Conservation (phyloP, 1,284 basidiomycete genomes). For the Coniferiporia weirii region DNA sequence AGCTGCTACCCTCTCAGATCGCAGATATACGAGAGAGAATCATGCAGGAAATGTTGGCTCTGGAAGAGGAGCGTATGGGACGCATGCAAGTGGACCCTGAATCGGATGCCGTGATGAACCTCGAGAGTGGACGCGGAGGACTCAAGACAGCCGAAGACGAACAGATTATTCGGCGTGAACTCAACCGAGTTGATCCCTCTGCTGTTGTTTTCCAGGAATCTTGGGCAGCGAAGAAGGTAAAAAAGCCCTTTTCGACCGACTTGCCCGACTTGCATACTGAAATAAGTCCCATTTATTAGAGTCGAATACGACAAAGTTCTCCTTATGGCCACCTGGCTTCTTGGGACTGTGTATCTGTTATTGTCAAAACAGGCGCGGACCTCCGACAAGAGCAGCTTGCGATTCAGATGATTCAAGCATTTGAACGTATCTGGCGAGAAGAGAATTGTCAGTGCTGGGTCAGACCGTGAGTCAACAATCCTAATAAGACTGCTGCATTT, state of each 20-base stretch:
- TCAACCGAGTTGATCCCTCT: conserved; percentile 97
- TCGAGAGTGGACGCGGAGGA: conserved; percentile 35
- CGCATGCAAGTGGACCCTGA: conserved; percentile 78
- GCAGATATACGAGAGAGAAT: conserved; percentile 91
- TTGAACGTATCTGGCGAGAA: conserved; percentile 92
- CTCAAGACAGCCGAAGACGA: conserved; percentile 82
- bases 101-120: conserved; percentile 50
- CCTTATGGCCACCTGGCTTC: conserved; percentile 94
- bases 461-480: conserved; percentile 64
- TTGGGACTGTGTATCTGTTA: conserved; percentile 91
- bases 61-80: conserved; percentile 96
- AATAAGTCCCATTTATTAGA: conserved; percentile 35
- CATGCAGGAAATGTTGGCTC: conserved; percentile 97
- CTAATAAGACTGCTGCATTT: neutral
- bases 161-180: conserved; percentile 85
- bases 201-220: conserved; percentile 94
- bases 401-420: conserved; percentile 91
- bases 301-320: conserved; percentile 85
- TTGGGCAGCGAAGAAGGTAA: conserved; percentile 89
- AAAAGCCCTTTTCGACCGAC: conserved; percentile 13
- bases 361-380: conserved; percentile 98
- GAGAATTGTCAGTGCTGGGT: conserved; percentile 90
- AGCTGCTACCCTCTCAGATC: conserved; percentile 75
- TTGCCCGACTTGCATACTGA: conserved; percentile 12
- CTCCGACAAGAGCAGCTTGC: conserved; percentile 97